Base-by-base conservation (phyloP, 1,284 basidiomycete genomes). In the Microbotryum silenes-acaulis region DNA sequence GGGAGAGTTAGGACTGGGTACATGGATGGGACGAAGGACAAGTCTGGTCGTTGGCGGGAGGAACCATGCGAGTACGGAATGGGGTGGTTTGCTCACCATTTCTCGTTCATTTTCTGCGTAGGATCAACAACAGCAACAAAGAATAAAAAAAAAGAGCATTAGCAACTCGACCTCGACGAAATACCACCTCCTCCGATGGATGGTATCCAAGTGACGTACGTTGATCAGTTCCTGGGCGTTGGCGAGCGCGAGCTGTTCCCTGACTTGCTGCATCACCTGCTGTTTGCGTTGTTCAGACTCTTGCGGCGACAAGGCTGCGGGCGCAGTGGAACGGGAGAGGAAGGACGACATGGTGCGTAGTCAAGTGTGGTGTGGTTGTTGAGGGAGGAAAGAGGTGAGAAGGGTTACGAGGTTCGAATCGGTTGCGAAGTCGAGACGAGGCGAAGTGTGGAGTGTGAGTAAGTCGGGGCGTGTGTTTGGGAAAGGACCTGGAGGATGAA, bases 221-320 rank as follows among this genome's bases (percentile, higher is more conserved):
- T 84, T 86, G 75, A 91, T 85, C 59, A 91, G 82, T 69, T 89
- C 86, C 72, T 91, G 88, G 0, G 85, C 88, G 67, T 87, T 88
- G 3, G 81, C 80, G 21, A 88, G 77, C 4, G 83, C 66, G 31
- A 90, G 78, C 76, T 91, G 87, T 56, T 80, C 80, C 49, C 82
- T 81, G 59, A 91, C 81, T 54, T 81, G 79, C 56, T 80, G 79
- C 83, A 88, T 86, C 57, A 91, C 75, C 44, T 83, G 81, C 69
- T 88, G 83, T 72, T 87, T 88, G 23, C 44, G 21, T 18, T 37
- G n/a, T 23, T 54, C 45, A 31, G 45, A 23, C 52, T 63, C 62
- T 25, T 52, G n/a, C 6, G 50, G 31, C 23, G 63, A 61, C 23
- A 53, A 45, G 31, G 56, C 29, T 9, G 56, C 23, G 7, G 14